phyloP scores from a whole-genome alignment of 1,139 yeast genomes.

The Debaryomyces nepalensis region DNA sequence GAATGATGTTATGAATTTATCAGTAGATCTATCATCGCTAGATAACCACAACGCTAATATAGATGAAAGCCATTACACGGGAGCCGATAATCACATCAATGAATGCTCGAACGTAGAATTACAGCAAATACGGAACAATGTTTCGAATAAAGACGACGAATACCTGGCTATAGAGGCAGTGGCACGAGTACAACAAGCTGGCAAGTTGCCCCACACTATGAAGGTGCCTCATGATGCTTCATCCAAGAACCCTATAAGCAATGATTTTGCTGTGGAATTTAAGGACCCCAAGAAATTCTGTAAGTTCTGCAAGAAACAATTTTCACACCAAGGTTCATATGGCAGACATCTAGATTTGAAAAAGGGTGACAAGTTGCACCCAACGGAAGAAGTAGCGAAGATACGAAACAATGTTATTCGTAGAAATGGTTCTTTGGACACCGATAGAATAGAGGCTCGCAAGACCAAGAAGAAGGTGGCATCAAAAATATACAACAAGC shows the following conservation, averaged over 20 bases:
- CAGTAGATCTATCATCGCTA: conserved; percentile 12
- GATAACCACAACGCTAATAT: conserved; percentile 3
- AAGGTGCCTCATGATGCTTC: neutral
- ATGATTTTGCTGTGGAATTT: neutral
- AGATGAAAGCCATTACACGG: conserved; percentile 7
- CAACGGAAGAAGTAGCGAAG: conserved; percentile 20
- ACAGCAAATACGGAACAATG: conserved; percentile 3
- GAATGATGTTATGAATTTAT: conserved; percentile 11
- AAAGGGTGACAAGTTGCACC: conserved; percentile 27
- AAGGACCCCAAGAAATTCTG: conserved; percentile 15
- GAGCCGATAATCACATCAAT: conserved; percentile 5
- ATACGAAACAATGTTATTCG: conserved; percentile 19
- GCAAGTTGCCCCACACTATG: neutral
- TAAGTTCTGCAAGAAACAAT: conserved; percentile 23
- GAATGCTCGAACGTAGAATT: neutral
- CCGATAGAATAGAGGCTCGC: conserved; percentile 4
- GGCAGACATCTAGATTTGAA: conserved; percentile 26
- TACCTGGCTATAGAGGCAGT: conserved; percentile 4
- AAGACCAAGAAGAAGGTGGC: conserved; percentile 6
- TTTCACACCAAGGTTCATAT: conserved; percentile 24
- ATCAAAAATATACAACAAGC: conserved; percentile 15
- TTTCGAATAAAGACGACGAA: conserved; percentile 2
- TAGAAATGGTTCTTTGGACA: conserved; percentile 16
- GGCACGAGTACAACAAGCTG: conserved; percentile 1
- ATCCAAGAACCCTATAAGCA: neutral